Base-by-base conservation (phyloP, 192 early-diverging fungal species). In the Obelidium mucronatum region DNA sequence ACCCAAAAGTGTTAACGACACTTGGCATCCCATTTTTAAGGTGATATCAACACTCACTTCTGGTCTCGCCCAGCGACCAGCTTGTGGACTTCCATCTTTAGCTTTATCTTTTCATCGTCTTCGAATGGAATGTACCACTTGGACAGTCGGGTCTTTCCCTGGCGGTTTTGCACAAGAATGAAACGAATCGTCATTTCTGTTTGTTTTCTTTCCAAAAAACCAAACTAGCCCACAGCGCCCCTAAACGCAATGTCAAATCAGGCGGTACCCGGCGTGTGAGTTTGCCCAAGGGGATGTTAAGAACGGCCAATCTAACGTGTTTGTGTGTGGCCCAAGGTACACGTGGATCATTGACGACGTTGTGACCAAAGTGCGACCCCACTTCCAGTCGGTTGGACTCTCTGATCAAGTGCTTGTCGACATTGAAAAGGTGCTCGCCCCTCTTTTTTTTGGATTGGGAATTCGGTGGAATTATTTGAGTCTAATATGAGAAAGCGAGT, bases 111-210 rank as follows among this genome's bases (percentile, higher is more conserved):
- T 81, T 99, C 97, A 40, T 95, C 92, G 81, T 98, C 97, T 60
- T 94, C 93, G 66, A 94, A 94, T 26, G 91, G 92, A 40, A 94
- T 91, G 86, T 98, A 99, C 96, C 96, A 99, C 78, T 99, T 99
- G 31, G 94, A 90, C 40, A 99, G 86, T 72, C 97, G 82, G 2
- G 97, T 99, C 85, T 99, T 99, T 37, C 97, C 97, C 77, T 99
- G 97, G 8, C 97, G 89, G 82, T 99, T 99, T 79, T 99, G 97
- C 4, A 99, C 97, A 4, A 99, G 85, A 63, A 99, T 98, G 82
- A 97, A 99, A 22, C 96, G 33, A 37, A 67, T 67, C 39, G 31
- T 59, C 37, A 66, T 66, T 66, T 66, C 33, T 40, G 19, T 28
- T 24, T 2, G 26, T 31, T 1, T 60, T 60, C 30, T 31, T 60